Base-by-base conservation (phyloP, 805 yeast genomes). In the Ogataea henricii region DNA sequence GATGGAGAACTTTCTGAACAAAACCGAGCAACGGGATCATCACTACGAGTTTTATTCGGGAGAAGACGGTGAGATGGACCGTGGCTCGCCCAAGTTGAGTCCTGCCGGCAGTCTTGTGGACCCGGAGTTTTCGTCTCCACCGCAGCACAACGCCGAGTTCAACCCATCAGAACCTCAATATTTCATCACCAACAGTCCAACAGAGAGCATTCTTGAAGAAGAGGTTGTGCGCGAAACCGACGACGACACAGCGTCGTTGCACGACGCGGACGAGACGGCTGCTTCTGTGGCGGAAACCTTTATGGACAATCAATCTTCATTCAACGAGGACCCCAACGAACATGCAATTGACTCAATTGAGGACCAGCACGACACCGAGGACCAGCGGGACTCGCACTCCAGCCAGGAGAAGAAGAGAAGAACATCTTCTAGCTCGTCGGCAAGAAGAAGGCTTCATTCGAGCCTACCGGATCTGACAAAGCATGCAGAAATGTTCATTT, bases 111-210 rank as follows among this genome's bases (percentile, higher is more conserved):
- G 50, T 35, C 47, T 52, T 4, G 53, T 44, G 26, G 60, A 57
- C 13, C 51, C 51, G 4, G 51, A 53, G 36, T 49, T 53, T 34
- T 36, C 56, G 10, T 54, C 76, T 69, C 47, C 69, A 60, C 50
- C 74, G 71, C 38, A 69, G 22, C 61, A 54, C 39, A 62, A 68
- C 43, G 77, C 72, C 25, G 82, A 84, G n/a, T 88, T 89, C 64
- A 89, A 90, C 64, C 97, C 97, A 0, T 82, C 90, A 13, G 97
- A 90, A 62, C 97, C 97, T 0, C 97, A 90, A 60, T 89, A 79
- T 60, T 90, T 90, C 67, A 85, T 91, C 4, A 59, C 64, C 29
- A 38, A 49, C n/a, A 66, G 69, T 48, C 68, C 69, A 5, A 52
- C 68, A 3, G 64, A 64, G 56, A 69, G 59, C 45, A 54, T 52